These are phyloP conservation scores for Aureobasidium uvarum DNA, from an alignment of 2,329 filamentous ascomycete genomes.

Conservation along the genomic window DNA sequence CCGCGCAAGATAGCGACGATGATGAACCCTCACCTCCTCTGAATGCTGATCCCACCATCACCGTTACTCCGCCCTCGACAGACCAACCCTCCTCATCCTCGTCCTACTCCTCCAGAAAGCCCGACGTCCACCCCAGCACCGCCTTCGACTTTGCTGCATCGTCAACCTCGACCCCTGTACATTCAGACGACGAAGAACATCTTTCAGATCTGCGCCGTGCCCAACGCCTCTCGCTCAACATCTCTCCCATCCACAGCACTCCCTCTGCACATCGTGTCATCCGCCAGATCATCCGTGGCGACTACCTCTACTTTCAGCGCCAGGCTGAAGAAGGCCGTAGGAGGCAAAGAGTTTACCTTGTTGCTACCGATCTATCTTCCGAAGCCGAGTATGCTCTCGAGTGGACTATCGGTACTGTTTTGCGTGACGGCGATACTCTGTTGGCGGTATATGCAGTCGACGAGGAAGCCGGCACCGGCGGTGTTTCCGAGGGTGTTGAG, in stretches of 20 bases:
- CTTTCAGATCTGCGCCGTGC: constrained; percentile 81
- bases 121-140: constrained; percentile 68
- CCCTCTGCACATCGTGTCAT: constrained; percentile 77
- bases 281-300: constrained; percentile 84
- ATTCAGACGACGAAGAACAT: constrained; percentile 84
- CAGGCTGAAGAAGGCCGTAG: constrained; percentile 76
- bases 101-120: constrained; percentile 42
- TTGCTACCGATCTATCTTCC: constrained; percentile 92
- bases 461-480: constrained; percentile 65
- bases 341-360: constrained; percentile 82
- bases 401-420: constrained; percentile 94
- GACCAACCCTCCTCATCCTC: constrained; percentile 2
- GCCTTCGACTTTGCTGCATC: constrained; percentile 73
- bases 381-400: constrained; percentile 94
- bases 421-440: constrained; percentile 90
- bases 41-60: constrained; percentile 34
- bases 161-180: constrained; percentile 60
- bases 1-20: constrained; percentile 26
- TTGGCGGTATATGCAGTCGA: constrained; percentile 92
- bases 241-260: constrained; percentile 75
- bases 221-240: constrained; percentile 76
- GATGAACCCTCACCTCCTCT: constrained; percentile 18
- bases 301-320: constrained; percentile 72
- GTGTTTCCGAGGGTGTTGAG: constrained; percentile 50
- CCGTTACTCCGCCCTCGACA: constrained; percentile 32